Base-by-base conservation (phyloP, 2,329 filamentous ascomycete species). In the Fusarium vanettenii region DNA sequence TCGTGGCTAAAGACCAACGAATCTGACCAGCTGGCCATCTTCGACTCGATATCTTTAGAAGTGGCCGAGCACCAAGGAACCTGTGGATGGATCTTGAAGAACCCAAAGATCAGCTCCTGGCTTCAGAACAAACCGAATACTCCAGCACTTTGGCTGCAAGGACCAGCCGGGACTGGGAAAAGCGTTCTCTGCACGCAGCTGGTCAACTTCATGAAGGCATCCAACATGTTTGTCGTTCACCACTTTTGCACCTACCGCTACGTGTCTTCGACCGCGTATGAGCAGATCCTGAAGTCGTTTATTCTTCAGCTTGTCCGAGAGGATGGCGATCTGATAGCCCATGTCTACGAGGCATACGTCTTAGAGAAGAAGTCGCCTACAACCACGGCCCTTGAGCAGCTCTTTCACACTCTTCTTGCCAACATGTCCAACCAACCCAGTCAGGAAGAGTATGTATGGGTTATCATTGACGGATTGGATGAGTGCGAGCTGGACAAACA, bases 171-270 rank as follows among this genome's bases (percentile, higher is more conserved):
- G 0, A 68, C 62, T 0, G 73, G 74, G 0, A 76, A 76, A 41
- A 76, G 73, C 1, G 73, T 76, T 4, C 11, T 76, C 4, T 66
- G 55, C 25, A 39, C 71, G 2, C 68, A 74, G 4, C 66, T 76
- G 3, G n/a, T 72, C 4, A 72, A 68, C 2, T 72, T 76, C 13
- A 20, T 76, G 35, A 67, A 61, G 18, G n/a, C 11, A 16, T 60
- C 27, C 0, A 62, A 56, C 4, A 16, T 11, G 1, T 20, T 67
- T 6, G 45, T 70, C 4, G n/a, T 60, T 2, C 56, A 3, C 7
- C 71, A 76, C n/a, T 76, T 76, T 2, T 76, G 69, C 33, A 64
- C 52, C 0, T 76, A 76, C 6, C 13, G 57, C 0, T 72, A 69
- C 8, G 35, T 29, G 1, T 67, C 71, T 0, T 76, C 71, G 0